Base-by-base conservation (phyloP, 2,329 filamentous ascomycete species). In the Bipolaris zeicola region DNA sequence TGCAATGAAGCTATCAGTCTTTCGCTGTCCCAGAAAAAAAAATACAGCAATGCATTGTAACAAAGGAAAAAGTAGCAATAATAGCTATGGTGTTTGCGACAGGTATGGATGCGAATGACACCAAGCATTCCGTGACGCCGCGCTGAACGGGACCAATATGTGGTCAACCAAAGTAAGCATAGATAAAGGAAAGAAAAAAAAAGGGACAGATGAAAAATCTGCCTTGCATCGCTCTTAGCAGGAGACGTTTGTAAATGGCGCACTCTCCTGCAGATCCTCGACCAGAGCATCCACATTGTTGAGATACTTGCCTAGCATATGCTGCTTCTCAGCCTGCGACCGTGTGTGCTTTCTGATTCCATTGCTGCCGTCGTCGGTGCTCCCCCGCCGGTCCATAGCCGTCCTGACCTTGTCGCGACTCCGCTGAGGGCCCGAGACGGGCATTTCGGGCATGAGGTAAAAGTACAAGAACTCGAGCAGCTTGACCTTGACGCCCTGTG, bases 391-490 rank as follows among this genome's bases (percentile, higher is more conserved):
- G 24, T 75, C 72, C 58, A 75, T 73, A 18, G 73, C 69, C 31
- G 59, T 60, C 6, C 64, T 60, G 22, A 75, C 58, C 56, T 76
- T 75, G 57, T 63, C 72, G 11, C 76, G 74, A 54, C 72, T 68
- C 38, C 72, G 63, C 16, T 69, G 62, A 3, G 67, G 50, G 7
- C 75, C 68, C 80, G 42, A 83, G 26, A 73, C 73, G 1, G 81
- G 87, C 0, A 85, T 86, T 78, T 99, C 95, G 48, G 94, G 93
- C 89, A 98, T 96, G 66, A 99, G 88, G 77, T 98, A 99, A 78
- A 98, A 98, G 81, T 98, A 98, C 49, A 99, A 80, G 73, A 98
- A 98, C 77, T 98, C 95, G 66, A 97, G 89, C n/a, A 96, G 86
- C 76, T 96, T 95, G 72, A 96, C 85, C 80, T 96, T 97, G 64